Conservation (phyloP, 2,329 filamentous ascomycete species). For the Emericellopsis atlantica region DNA sequence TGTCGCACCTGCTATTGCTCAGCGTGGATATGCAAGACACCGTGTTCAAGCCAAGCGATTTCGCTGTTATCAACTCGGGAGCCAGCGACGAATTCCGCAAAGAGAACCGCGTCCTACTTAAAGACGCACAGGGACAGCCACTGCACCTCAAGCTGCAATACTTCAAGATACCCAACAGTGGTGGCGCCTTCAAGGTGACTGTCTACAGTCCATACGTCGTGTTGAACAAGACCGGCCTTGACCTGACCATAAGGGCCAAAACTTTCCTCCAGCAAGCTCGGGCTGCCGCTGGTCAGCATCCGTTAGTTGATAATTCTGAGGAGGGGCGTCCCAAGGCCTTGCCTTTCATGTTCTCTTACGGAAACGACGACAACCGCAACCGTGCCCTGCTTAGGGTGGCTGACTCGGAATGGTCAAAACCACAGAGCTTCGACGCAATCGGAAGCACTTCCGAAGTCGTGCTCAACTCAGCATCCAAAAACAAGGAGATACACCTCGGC, state of each 20-base stretch:
- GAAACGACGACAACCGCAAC: conserved; percentile 80
- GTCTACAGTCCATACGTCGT: conserved; percentile 93
- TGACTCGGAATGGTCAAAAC: conserved; percentile 91
- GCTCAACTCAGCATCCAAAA: conserved; percentile 57
- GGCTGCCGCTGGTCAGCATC: conserved; percentile 69
- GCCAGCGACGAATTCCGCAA: conserved; percentile 78
- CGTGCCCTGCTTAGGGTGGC: conserved; percentile 77
- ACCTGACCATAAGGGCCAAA: conserved; percentile 80
- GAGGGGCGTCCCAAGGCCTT: conserved; percentile 56
- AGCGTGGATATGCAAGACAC: conserved; percentile 97
- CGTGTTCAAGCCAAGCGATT: conserved; percentile 87
- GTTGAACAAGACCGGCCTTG: conserved; percentile 86
- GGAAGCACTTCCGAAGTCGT: conserved; percentile 85
- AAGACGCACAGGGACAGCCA: conserved; percentile 70
- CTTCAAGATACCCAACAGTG: conserved; percentile 77
- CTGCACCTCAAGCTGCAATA: conserved; percentile 83
- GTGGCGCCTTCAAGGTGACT: conserved; percentile 90
- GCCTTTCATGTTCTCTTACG: conserved; percentile 94
- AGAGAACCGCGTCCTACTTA: conserved; percentile 67
- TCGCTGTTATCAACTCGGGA: conserved; percentile 90
- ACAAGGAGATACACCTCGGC: conserved; percentile 79
- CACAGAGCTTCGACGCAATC: conserved; percentile 95
- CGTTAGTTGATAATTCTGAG: conserved; percentile 34
- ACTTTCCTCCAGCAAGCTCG: conserved; percentile 74
- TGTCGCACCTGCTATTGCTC: conserved; percentile 83